phyloP scores from a whole-genome alignment of 352 stramenopile genomes.

The Globisporangium carolinianum region DNA sequence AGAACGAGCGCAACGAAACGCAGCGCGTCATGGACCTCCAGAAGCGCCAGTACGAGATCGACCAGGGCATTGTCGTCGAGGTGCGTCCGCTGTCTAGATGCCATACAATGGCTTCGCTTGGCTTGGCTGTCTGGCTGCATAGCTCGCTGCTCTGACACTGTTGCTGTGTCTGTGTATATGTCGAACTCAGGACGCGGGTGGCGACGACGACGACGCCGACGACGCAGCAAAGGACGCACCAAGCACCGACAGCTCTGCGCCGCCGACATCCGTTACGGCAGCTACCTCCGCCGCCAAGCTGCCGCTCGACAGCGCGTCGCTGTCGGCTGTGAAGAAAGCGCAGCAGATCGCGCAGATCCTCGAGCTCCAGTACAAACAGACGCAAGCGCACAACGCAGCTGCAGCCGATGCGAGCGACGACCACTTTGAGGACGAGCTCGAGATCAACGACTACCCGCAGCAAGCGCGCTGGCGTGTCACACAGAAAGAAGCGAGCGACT shows the following conservation, averaged over 20 bases:
- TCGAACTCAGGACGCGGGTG: conserved; percentile 32
- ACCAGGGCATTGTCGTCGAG: conserved; percentile 77
- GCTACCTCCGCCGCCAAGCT: not conserved
- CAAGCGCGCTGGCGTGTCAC: conserved; percentile 86
- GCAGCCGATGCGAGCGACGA: conserved; percentile 27
- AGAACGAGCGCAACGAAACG: conserved; percentile 94
- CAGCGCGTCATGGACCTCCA: conserved; percentile 92
- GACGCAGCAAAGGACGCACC: conserved; percentile 21
- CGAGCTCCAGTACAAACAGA: conserved; percentile 70
- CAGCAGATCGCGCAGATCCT: conserved; percentile 84
- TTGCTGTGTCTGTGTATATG: not conserved
- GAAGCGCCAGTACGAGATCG: conserved; percentile 84
- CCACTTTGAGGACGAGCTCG: conserved; percentile 87
- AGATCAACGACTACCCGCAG: conserved; percentile 94
- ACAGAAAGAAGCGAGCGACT: conserved; percentile 82
- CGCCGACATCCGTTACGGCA: not conserved
- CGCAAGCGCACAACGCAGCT: conserved; percentile 23
- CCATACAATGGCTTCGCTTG: not conserved
- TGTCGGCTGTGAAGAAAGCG: conserved; percentile 72
- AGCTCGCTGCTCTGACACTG: not conserved
- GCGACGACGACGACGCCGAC: conserved; percentile 50
- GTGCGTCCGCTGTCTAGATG: conserved; percentile 14
- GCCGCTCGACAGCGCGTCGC: conserved; percentile 43
- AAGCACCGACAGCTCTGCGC: conserved; percentile 3
- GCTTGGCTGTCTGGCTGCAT: not conserved